Base-by-base conservation (phyloP, 495 filamentous ascomycete species). In the Aspergillus hancockii region DNA sequence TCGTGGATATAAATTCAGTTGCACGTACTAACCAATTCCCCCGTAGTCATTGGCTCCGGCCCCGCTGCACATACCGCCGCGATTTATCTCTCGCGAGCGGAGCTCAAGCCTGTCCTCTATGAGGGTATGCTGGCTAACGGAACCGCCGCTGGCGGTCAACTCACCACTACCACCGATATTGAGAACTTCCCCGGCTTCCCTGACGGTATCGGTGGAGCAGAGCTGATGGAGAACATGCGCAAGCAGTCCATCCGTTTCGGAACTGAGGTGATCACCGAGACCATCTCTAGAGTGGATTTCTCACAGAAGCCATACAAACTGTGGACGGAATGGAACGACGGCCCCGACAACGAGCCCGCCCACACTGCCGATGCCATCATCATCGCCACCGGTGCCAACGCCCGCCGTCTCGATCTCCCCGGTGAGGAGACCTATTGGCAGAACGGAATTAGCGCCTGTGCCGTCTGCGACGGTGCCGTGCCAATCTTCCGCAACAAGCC, bases 181-280 rank as follows among this genome's bases (percentile, higher is more conserved):
- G 94, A 98, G 81, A 98, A 98, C 79, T 98, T 86, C 77, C 94
- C 94, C 52, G 94, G 94, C 36, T 98, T 97, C 79, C 90, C 89
- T 58, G 82, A 88, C 51, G 91, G 90, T 57, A 90, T 98, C 67
- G 88, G 90, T 71, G 94, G 94, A 40, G 66, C 80, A 49, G 86
- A 90, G 69, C 78, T 98, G 58, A 98, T 98, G 94, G 94, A 97
- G 59, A 82, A 86, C 62, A 97, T 99, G 94, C 88, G 91, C 74
- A 84, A 81, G 38, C 94, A 99, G 77, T 94, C 90, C 56, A 85
- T 90, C 71, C 88, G 87, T 34, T 97, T 96, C 75, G 94, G 94
- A 63, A 97, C 95, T 51, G 79, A 88, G 63, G 92, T 99, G 73
- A 81, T 96, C 74, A 88, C 87, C 60, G 93, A 98, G 77, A 99